phyloP scores from a whole-genome alignment of 306 rosid species.

The Neltuma alba region DNA sequence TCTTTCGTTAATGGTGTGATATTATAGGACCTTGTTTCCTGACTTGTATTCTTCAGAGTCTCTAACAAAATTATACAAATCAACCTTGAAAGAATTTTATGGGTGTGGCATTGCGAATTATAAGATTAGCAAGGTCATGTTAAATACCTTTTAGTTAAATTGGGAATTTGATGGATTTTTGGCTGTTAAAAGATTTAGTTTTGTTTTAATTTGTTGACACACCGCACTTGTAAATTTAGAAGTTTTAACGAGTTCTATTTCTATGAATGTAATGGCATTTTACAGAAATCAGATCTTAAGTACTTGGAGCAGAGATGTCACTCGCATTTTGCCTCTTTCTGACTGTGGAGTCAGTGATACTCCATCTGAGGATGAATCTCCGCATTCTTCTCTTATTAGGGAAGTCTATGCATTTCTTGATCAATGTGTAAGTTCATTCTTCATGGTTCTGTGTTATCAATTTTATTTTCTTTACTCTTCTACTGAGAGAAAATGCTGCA shows the following conservation, averaged over 20 bases:
- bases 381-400: slow-evolving; percentile 68
- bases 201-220: slow-evolving; percentile 8
- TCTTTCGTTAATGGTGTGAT: too few relatives aligned
- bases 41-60: too few relatives aligned
- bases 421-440: slow-evolving; percentile 78
- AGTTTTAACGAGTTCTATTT: slow-evolving; percentile 28
- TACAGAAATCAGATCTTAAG: slow-evolving; percentile 89
- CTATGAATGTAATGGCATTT: slow-evolving; percentile 37
- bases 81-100: background rate
- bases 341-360: slow-evolving; percentile 82
- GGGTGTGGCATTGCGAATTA: slow-evolving; percentile 9
- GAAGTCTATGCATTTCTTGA: slow-evolving; percentile 92
- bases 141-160: slow-evolving; percentile 11
- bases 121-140: background rate
- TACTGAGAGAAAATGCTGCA: slow-evolving; percentile 12
- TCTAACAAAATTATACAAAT: background rate
- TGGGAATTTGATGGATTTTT: slow-evolving; percentile 12
- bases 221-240: background rate
- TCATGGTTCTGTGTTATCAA: slow-evolving; percentile 16
- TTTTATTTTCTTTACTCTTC: slow-evolving; percentile 29
- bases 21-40: too few relatives aligned
- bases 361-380: slow-evolving; percentile 56
- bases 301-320: slow-evolving; percentile 91
- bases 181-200: background rate
- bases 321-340: slow-evolving; percentile 85